Base-by-base conservation (phyloP, 2,329 filamentous ascomycete species). In the Penicillium sp. region DNA sequence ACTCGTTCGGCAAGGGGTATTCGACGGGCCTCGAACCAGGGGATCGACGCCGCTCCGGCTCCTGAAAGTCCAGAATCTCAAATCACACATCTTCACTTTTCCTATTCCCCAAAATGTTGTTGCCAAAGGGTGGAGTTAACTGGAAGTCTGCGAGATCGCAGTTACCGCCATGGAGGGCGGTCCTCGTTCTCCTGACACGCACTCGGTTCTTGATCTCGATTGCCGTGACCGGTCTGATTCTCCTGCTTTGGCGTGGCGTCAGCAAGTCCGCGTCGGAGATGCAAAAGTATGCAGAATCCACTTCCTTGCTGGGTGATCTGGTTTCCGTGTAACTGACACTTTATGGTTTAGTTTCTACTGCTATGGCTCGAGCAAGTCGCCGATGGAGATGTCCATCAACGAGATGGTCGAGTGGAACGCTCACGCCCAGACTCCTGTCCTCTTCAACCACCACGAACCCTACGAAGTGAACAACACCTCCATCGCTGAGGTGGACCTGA, bases 401-500 rank as follows among this genome's bases (percentile, higher is more conserved):
- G 95, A 99, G 73, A 89, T 93, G 75, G 88, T 88, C 61, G 85
- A 91, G 63, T 99, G 95, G 95, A 89, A 90, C 65, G 87, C 87
- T 57, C 93, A 96, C 72, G 81, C 95, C 62, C 88, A 93, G 68
- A 98, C 95, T 3, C 95, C 95, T 50, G 92, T 99, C 67, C 85
- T 96, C 64, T 97, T 96, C 83, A 99, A 99, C 80, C 91, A 93
- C 77, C 95, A 98, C 77, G 88, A 89, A 62, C 89, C 95, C 35
- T 83, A 97, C 69, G 87, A 90, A 72, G 82, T 98, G 78, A 95
- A 96, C 75, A 86, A 88, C 59, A 85, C 85, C 54, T 88, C 88
- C 53, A 96, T 99, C 76, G 76, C 88, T 64, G 85, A 88, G 62
- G 80, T 97, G 71, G 84, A 98, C 75, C 86, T 99, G 58, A 98